Evolutionary conservation across 495 filamentous ascomycete genomes (phyloP).

Genomic region (Tricharina praecox): DNA sequence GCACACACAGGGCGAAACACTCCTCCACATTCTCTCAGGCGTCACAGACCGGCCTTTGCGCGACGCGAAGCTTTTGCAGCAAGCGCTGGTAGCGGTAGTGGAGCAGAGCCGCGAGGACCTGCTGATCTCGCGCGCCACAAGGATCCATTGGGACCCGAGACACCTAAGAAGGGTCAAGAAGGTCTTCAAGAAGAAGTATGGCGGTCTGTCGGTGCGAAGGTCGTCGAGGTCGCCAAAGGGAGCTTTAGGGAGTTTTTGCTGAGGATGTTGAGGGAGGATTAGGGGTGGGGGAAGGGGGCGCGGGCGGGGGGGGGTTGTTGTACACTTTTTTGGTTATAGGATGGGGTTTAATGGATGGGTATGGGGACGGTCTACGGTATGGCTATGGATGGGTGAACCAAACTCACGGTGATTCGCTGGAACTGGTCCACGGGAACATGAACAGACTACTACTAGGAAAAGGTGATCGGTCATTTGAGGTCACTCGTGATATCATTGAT

Average conservation of each 20-base stretch:
- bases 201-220: slow-evolving; percentile 46
- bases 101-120: slow-evolving; percentile 55
- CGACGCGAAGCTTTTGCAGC: slow-evolving; percentile 84
- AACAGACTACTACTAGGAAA: too few species aligned
- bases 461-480: too few species aligned
- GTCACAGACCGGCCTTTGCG: slow-evolving; percentile 89
- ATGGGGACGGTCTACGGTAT: too few species aligned
- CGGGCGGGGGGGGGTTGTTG: too few species aligned
- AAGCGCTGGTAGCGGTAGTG: slow-evolving; percentile 40
- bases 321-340: too few species aligned
- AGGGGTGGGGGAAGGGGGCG: too few species aligned
- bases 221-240: slow-evolving; percentile 35
- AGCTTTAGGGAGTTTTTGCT: slow-evolving; percentile 45
- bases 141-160: slow-evolving; percentile 66
- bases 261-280: slow-evolving; percentile 28
- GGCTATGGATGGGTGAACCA: too few species aligned
- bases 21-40: slow-evolving; percentile 92
- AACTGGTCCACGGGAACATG: too few species aligned
- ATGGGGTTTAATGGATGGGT: too few species aligned
- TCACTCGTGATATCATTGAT: too few species aligned
- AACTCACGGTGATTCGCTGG: too few species aligned
- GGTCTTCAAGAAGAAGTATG: slow-evolving; percentile 55
- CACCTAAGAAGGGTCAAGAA: slow-evolving; percentile 57
- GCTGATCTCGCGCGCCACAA: slow-evolving; percentile 61
- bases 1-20: slow-evolving; percentile 61